Base-by-base conservation (phyloP, 495 filamentous ascomycete genomes). In the Penicillium odoratum region DNA sequence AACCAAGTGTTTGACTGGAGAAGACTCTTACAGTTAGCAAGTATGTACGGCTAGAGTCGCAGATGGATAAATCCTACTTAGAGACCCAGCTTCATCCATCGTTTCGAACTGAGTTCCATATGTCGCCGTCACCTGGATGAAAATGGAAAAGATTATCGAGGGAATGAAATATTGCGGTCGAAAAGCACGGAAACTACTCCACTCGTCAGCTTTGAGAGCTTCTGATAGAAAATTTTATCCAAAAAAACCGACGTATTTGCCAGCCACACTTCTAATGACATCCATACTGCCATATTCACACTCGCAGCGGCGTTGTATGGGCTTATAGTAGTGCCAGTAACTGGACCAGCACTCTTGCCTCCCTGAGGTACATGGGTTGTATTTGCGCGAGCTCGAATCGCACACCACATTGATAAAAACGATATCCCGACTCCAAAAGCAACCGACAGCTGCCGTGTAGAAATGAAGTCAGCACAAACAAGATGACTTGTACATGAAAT, bases 141-240 rank as follows among this genome's bases (percentile, higher is more conserved):
- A 55, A 36, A 55, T 55, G 11, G 52, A 55, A 36, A 55, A 55
- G 21, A 55, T 29, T 31, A 55, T 55, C 31, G 52, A 55, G 5
- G 52, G 33, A 31, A 55, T n/a, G 52, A 55, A 55, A n/a, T 55
- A 55, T 34, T 55, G 52, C 16, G 52, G 52, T 55, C 52, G 52
- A 55, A 45, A 55, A 31, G 52, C 52, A 30, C 52, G 52, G 52
- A 55, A 55, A 13, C 52, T 55, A 40, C 16, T 47, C 52, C 42
- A 47, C 10, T 28, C 4, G 9, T 55, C 42, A 55, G 26, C 21
- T 13, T 33, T 28, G 52, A 4, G 52, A 40, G n/a, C 33, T 25
- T 42, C 13, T 28, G 42, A 15, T 11, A 33, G 9, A 29, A 26
- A 16, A 3, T 16, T 42, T 42, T 6, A 31, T 18, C 33, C 25